Conservation (phyloP, 768 basidiomycete species). For the Cantharellus anzutake region DNA sequence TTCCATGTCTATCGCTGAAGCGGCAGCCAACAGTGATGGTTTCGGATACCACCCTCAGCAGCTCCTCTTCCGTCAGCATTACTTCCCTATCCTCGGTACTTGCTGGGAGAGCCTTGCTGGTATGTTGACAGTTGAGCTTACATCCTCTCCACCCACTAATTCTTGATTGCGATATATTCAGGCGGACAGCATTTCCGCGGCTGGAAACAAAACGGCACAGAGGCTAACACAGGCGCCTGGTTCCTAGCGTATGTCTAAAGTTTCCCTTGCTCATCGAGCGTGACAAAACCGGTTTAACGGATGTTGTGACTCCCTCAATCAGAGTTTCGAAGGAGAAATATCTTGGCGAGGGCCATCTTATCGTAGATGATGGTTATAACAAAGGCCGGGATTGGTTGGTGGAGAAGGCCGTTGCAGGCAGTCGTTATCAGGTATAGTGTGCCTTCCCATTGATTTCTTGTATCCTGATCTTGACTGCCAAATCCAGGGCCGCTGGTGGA, state of each 20-base stretch:
- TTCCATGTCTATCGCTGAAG: not conserved
- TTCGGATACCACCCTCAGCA: slow-evolving; percentile 48
- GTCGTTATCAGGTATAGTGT: slow-evolving; percentile 4
- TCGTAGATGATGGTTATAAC: slow-evolving; percentile 65
- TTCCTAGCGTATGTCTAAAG: slow-evolving; percentile 45
- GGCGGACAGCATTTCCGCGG: slow-evolving; percentile 84
- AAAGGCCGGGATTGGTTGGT: slow-evolving; percentile 66
- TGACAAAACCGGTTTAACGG: not conserved
- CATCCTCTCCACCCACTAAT: not conserved
- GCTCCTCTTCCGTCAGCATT: slow-evolving; percentile 58
- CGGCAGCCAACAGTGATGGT: slow-evolving; percentile 33
- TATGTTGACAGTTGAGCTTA: slow-evolving; percentile 8
- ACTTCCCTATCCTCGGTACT: slow-evolving; percentile 55
- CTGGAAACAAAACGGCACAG: slow-evolving; percentile 73
- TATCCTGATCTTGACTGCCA: not conserved
- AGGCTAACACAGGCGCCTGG: slow-evolving; percentile 59
- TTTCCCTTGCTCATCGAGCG: not conserved
- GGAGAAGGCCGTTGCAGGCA: slow-evolving; percentile 28
- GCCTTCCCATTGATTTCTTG: not conserved
- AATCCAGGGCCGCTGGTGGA: slow-evolving; percentile 34
- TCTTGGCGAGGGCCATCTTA: slow-evolving; percentile 30
- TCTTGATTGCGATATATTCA: slow-evolving; percentile 9
- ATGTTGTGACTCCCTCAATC: not conserved
- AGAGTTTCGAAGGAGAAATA: slow-evolving; percentile 57
- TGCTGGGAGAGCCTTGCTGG: slow-evolving; percentile 77